Evolutionary conservation across 2,329 filamentous ascomycete species (phyloP), one percentile per base, ranked within the genome.

Genomic region (Lasiodiplodia gonubiensis): DNA sequence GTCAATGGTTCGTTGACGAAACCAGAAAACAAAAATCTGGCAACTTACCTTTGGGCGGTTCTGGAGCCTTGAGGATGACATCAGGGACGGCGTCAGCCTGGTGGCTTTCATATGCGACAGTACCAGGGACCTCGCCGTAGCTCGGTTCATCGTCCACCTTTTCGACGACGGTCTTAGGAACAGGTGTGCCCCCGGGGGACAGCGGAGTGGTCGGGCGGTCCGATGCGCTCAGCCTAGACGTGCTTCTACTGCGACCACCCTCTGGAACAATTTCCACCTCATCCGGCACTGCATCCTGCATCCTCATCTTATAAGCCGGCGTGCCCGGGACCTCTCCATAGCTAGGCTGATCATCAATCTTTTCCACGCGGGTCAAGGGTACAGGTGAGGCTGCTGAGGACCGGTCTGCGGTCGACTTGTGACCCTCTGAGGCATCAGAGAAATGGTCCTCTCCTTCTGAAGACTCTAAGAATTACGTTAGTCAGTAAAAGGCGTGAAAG

Each of bases 341-440:
- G 69, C 83, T 81, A 16, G 86, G 84, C 68, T 79, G 76, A 72
- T 86, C 83, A 74, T 90, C 88, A 51, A 89, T 85, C 72, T 85
- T 84, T 77, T 90, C 88, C 30, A 89, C 86, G 70, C 87, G 82
- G n/a, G 87, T 89, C 63, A 83, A 82, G 30, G 88, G 88, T 66
- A 89, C 83, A 64, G 86, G 84, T 11, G 86, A 87, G 55, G 78
- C 78, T 70, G 79, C 75, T 70, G 80, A 76, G 64, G 82, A 81
- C 65, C 77, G 74, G 74, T 70, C 71, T 37, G 69, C 63, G 75
- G 70, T 76, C 70, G 67, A 76, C 73, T 73, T 70, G 73, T 72
- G 76, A 75, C 86, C 88, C 80, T 90, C 88, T 52, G 83, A 86
- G 67, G 88, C 88, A 74, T 90, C 88, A 55, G 87, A 89, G 76